phyloP scores from a whole-genome alignment of 2,329 filamentous ascomycete species.

The Colletotrichum tofieldiae region DNA sequence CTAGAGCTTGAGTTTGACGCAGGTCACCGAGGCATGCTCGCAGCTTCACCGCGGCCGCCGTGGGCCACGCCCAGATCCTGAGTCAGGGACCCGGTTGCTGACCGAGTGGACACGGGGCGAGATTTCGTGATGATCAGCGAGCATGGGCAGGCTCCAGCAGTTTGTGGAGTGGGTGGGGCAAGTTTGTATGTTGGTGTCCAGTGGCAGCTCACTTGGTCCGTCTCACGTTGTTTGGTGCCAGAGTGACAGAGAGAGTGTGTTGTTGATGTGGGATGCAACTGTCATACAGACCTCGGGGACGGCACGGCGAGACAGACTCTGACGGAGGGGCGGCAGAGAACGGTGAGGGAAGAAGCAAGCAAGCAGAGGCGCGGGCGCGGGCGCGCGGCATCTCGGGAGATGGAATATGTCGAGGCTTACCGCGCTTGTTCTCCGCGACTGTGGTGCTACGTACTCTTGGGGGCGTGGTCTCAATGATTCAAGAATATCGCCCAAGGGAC shows the following conservation, averaged over 20 bases:
- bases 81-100: constrained; percentile 22
- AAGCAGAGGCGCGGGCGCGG: neutral
- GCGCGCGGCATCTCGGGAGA: too few species aligned
- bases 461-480: neutral
- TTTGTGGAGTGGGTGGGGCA: constrained; percentile 23
- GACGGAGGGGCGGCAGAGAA: constrained; percentile 7
- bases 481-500: neutral
- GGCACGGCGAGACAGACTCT: constrained; percentile 11
- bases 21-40: constrained; percentile 10
- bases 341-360: constrained; percentile 31
- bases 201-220: neutral
- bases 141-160: constrained; percentile 18
- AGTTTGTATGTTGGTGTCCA: constrained; percentile 3
- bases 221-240: neutral
- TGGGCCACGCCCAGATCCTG: constrained; percentile 15
- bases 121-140: constrained; percentile 34
- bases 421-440: neutral
- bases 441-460: neutral
- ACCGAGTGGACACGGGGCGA: constrained; percentile 20
- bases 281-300: neutral
- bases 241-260: neutral
- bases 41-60: constrained; percentile 13
- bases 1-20: neutral
- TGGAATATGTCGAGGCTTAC: neutral
- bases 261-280: neutral